phyloP scores from a whole-genome alignment of 192 early-diverging fungal species.

The Coemansia sp. region DNA sequence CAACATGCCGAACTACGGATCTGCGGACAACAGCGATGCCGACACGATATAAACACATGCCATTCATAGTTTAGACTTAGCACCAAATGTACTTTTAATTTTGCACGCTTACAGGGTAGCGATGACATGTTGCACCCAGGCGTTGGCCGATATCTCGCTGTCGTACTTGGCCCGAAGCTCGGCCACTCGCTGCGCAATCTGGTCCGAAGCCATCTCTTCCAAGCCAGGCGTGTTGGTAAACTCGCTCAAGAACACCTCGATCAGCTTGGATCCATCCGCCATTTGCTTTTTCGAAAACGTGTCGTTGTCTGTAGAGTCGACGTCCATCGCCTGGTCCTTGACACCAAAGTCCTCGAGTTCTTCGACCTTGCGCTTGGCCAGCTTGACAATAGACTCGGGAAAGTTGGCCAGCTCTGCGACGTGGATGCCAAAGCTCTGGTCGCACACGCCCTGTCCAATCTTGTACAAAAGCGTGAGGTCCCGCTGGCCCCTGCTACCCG shows the following conservation, averaged over 20 bases:
- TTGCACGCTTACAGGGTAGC: conserved; percentile 22
- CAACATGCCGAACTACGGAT: conserved; percentile 17
- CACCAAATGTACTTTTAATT: background rate
- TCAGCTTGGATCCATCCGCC: conserved; percentile 22
- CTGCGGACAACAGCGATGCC: conserved; percentile 21
- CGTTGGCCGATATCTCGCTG: conserved; percentile 56
- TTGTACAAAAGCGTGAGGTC: conserved; percentile 90
- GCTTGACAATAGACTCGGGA: conserved; percentile 72
- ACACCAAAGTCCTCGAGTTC: conserved; percentile 80
- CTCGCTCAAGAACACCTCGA: conserved; percentile 55
- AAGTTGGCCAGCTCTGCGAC: conserved; percentile 94
- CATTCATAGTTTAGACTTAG: background rate
- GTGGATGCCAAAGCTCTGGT: conserved; percentile 98
- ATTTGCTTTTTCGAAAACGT: conserved; percentile 37
- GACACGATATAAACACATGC: background rate
- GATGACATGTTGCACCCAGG: conserved; percentile 63
- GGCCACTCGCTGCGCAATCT: conserved; percentile 35
- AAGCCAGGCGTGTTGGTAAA: conserved; percentile 47
- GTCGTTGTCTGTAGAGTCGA: conserved; percentile 36
- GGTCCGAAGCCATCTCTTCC: conserved; percentile 36
- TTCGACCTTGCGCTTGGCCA: conserved; percentile 82
- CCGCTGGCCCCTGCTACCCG: conserved; percentile 18
- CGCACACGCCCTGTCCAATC: conserved; percentile 75
- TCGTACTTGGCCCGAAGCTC: conserved; percentile 58
- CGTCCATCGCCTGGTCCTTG: conserved; percentile 5